Conservation (phyloP, 805 yeast genomes). For the Barnettozyma californica region DNA sequence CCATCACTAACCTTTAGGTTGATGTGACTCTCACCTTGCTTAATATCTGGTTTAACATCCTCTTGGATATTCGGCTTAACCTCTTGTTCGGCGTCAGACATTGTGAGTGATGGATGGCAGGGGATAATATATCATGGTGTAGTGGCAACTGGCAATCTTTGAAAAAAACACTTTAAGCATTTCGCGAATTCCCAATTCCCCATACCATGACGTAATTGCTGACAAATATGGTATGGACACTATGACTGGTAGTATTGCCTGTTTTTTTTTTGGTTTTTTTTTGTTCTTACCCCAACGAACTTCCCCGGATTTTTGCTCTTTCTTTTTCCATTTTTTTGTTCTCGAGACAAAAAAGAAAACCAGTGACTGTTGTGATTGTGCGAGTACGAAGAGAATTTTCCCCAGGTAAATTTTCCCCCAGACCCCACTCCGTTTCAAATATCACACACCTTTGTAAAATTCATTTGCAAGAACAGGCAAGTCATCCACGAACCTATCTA, state of each 20-base stretch:
- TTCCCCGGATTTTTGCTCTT: constrained; percentile 7
- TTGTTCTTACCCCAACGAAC: constrained; percentile 1
- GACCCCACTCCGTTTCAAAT: not conserved
- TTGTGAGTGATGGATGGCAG: constrained; percentile 3
- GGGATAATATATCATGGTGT: not conserved
- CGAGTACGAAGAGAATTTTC: not conserved
- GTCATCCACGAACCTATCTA: not conserved
- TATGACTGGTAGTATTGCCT: not conserved
- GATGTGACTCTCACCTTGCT: constrained; percentile 72
- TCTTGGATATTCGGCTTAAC: constrained; percentile 29
- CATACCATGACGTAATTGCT: not conserved
- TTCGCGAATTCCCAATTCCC: not conserved
- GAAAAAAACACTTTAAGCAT: not conserved
- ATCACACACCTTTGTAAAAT: not conserved
- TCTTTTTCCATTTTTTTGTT: not conserved
- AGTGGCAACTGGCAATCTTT: not conserved
- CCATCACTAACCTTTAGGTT: constrained; percentile 94
- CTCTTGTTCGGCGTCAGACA: constrained; percentile 30
- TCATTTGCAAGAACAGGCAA: not conserved
- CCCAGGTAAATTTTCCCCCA: not conserved
- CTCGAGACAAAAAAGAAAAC: not conserved
- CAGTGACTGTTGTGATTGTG: not conserved
- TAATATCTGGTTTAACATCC: constrained; percentile 42
- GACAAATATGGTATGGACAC: not conserved
- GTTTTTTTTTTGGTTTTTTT: not conserved